These are phyloP conservation scores for Crithidia mellificae DNA, from an alignment of 208 protist species.

Conservation along the genomic window DNA sequence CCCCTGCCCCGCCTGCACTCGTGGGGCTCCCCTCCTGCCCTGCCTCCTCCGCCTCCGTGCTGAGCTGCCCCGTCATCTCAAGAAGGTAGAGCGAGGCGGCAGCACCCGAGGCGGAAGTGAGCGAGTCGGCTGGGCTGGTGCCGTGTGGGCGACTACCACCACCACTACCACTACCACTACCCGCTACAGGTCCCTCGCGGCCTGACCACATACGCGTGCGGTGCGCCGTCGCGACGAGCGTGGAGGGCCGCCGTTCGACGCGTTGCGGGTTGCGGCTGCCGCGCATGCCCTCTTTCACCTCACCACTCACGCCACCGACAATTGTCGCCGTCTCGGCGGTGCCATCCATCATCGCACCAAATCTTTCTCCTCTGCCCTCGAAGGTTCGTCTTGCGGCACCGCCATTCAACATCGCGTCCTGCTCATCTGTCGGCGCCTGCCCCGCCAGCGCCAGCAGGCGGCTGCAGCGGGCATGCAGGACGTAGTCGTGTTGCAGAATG, in stretches of 20 bases:
- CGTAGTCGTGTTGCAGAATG: slow-evolving; percentile 10
- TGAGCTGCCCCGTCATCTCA: slow-evolving; percentile 19
- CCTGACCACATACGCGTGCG: neutral
- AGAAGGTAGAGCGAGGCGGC: slow-evolving; percentile 18
- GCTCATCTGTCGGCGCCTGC: neutral
- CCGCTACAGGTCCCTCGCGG: too few relatives aligned
- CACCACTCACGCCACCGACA: neutral
- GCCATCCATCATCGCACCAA: too few relatives aligned
- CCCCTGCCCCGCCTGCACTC: neutral
- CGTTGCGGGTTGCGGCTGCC: neutral
- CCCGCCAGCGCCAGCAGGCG: neutral
- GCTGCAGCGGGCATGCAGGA: slow-evolving; percentile 18
- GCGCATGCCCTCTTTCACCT: neutral
- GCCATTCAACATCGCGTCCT: too few relatives aligned
- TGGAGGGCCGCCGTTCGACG: neutral
- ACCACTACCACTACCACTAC: too few relatives aligned
- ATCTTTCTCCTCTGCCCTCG: too few relatives aligned
- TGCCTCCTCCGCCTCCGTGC: neutral
- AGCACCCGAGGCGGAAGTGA: slow-evolving; percentile 8
- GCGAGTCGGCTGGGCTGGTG: slow-evolving; percentile 14
- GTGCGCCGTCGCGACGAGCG: neutral
- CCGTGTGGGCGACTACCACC: too few relatives aligned
- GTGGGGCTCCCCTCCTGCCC: neutral
- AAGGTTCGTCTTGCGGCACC: too few relatives aligned
- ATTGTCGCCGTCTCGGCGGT: neutral